Conservation (phyloP, 2,329 filamentous ascomycete genomes). For the Aspergillus sp. region DNA sequence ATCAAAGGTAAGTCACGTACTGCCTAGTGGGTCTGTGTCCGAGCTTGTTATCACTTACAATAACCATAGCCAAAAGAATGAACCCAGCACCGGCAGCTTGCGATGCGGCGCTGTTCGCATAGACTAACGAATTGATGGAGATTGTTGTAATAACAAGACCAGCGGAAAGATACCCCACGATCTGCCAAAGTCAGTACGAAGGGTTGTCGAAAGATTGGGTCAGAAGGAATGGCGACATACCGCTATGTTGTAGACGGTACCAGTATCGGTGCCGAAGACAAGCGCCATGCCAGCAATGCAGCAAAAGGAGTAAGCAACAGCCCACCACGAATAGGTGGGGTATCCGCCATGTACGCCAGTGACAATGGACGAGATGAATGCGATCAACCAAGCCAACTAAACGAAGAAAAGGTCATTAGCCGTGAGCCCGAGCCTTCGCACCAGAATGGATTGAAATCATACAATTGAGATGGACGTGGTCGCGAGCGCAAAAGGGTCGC, state of each 20-base stretch:
- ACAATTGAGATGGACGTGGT: slow-evolving; percentile 91
- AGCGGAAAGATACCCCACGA: slow-evolving; percentile 82
- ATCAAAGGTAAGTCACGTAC: slow-evolving; percentile 10
- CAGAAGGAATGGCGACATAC: slow-evolving; percentile 45
- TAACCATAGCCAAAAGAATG: slow-evolving; percentile 89
- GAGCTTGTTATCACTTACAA: slow-evolving; percentile 59
- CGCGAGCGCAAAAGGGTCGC: slow-evolving; percentile 92
- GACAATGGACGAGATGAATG: slow-evolving; percentile 83
- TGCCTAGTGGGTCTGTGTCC: background rate
- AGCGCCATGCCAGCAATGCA: slow-evolving; percentile 77
- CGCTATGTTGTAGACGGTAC: slow-evolving; percentile 87
- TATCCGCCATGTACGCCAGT: slow-evolving; percentile 62
- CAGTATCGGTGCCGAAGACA: slow-evolving; percentile 80
- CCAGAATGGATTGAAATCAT: slow-evolving; percentile 47
- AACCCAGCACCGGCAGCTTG: slow-evolving; percentile 91
- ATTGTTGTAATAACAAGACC: slow-evolving; percentile 84
- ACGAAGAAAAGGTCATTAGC: slow-evolving; percentile 17
- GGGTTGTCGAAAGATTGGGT: background rate
- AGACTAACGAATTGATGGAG: slow-evolving; percentile 82
- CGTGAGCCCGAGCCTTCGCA: background rate
- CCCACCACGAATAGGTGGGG: slow-evolving; percentile 92
- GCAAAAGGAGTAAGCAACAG: slow-evolving; percentile 80
- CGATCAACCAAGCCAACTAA: slow-evolving; percentile 92
- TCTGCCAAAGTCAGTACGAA: slow-evolving; percentile 45
- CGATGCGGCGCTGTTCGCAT: slow-evolving; percentile 67